A percentile compares a stretch with the other conserved stretches of the same genome.
Evolutionary conservation across 2,329 filamentous ascomycete species (phyloP).

Genomic region (Cyphellophora europaea): DNA sequence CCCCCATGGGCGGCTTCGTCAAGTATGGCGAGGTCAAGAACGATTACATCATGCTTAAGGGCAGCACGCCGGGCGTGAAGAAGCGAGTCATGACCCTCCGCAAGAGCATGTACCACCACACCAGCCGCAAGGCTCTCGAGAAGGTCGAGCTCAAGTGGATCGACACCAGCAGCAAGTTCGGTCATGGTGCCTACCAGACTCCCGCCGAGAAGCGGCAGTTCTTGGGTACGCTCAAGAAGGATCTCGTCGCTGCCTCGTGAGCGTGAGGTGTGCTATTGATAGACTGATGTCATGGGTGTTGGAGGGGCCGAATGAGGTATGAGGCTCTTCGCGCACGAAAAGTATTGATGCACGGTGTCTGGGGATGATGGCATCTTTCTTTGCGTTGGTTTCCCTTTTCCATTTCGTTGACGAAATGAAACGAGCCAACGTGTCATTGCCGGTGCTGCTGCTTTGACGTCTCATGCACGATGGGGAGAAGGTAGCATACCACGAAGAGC

Average conservation of each 20-base stretch:
- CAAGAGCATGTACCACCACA: conserved; percentile 98
- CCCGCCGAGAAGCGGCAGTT: conserved; percentile 95
- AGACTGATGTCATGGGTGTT: no score
- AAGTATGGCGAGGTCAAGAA: conserved; percentile 99
- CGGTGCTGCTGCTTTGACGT: no score
- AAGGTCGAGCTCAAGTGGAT: conserved; percentile 99
- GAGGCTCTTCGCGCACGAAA: no score
- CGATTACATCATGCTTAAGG: conserved; percentile 97
- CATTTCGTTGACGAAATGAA: no score
- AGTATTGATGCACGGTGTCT: no score
- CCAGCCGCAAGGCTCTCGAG: conserved; percentile 88
- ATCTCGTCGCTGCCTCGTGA: conserved; percentile 49
- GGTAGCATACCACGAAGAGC: no score
- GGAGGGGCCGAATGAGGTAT: no score
- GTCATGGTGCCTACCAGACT: conserved; percentile 99
- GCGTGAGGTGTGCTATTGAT: background rate
- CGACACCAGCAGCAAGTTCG: conserved; percentile 99
- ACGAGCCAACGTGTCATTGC: no score
- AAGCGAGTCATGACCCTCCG: conserved; percentile 98
- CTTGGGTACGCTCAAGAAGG: conserved; percentile 99
- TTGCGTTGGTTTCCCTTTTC: no score
- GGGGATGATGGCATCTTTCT: no score
- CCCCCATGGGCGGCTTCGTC: conserved; percentile 98
- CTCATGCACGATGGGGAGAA: no score
- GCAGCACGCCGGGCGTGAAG: conserved; percentile 94